These are phyloP conservation scores for Taxawa tesnikishii DNA, from an alignment of 2,329 filamentous ascomycete genomes.

Conservation along the genomic window DNA sequence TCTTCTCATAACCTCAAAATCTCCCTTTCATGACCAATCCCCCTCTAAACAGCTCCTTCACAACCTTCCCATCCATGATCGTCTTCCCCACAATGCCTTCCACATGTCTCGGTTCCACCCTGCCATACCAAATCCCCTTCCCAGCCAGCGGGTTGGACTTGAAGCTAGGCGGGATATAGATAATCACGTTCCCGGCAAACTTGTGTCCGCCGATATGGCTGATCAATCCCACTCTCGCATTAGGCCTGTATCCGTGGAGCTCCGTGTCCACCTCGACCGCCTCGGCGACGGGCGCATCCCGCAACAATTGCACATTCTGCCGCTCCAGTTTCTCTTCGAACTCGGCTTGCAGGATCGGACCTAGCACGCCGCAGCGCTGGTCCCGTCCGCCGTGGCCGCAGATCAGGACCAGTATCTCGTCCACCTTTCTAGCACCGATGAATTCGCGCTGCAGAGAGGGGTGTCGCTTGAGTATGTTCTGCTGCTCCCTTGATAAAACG, in stretches of 20 bases:
- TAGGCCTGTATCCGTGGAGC: slow-evolving; percentile 13
- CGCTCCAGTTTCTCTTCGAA: slow-evolving; percentile 51
- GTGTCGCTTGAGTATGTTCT: slow-evolving; percentile 32
- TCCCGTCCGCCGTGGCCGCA: slow-evolving; percentile 83
- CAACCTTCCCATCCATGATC: slow-evolving; percentile 51
- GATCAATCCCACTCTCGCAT: slow-evolving; percentile 55
- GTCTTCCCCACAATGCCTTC: slow-evolving; percentile 66
- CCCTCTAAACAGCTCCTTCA: slow-evolving; percentile 60
- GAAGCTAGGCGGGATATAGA: slow-evolving; percentile 56
- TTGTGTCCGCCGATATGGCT: slow-evolving; percentile 79
- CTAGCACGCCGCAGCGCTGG: slow-evolving; percentile 67
- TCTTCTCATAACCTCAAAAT: slow-evolving; percentile 5
- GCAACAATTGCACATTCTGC: slow-evolving; percentile 36
- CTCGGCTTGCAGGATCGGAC: slow-evolving; percentile 57
- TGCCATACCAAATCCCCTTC: slow-evolving; percentile 70
- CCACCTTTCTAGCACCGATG: slow-evolving; percentile 45
- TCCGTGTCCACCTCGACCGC: slow-evolving; percentile 14
- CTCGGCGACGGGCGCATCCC: slow-evolving; percentile 26
- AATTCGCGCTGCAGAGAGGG: slow-evolving; percentile 35
- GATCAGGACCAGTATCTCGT: slow-evolving; percentile 66
- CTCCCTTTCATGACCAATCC: slow-evolving; percentile 37
- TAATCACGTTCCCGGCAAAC: slow-evolving; percentile 72
- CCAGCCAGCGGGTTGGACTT: slow-evolving; percentile 48
- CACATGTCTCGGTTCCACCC: slow-evolving; percentile 63
- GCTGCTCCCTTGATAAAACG: slow-evolving; percentile 40